Percentiles rank a stretch among this genome's conserved stretches.
Evolutionary conservation across 345 rosid species (phyloP).

Genomic region (Eucalyptus tenuipes): DNA sequence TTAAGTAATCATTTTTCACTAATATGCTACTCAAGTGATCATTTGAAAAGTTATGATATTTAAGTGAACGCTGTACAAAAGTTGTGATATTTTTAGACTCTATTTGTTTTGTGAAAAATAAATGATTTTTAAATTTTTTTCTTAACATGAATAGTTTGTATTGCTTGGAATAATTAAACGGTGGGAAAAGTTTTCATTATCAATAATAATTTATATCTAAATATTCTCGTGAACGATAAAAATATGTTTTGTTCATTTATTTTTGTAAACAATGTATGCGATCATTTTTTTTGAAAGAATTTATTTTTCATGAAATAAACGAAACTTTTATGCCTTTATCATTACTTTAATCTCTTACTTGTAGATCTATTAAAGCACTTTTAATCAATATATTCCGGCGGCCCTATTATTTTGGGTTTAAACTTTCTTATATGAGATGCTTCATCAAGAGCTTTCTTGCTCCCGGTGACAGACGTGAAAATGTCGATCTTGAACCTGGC

Average conservation of each 20-base stretch:
- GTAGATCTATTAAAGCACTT: too few relatives aligned
- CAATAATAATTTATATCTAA: too few relatives aligned
- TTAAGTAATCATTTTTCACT: too few relatives aligned
- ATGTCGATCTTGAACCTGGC: neutral
- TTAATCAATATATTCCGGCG: neutral
- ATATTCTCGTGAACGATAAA: fast-evolving
- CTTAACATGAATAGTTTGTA: too few relatives aligned
- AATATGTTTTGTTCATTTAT: too few relatives aligned
- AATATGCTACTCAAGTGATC: neutral
- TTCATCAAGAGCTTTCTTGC: neutral
- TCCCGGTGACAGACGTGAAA: neutral
- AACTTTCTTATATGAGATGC: neutral
- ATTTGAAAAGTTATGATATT: too few relatives aligned
- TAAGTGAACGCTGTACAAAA: fast-evolving
- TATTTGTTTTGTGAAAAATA: fast-evolving
- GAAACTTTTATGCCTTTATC: neutral
- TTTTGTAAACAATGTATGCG: neutral
- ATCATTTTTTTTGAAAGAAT: too few relatives aligned
- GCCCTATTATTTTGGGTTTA: neutral
- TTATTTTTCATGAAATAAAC: neutral
- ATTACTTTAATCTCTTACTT: neutral
- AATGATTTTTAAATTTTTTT: too few relatives aligned
- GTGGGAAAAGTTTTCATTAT: fast-evolving
- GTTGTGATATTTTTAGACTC: too few relatives aligned
- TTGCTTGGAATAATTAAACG: too few relatives aligned